Evolutionary conservation across 163 green algal genomes (phyloP).

Genomic region (Scenedesmus sp.): DNA sequence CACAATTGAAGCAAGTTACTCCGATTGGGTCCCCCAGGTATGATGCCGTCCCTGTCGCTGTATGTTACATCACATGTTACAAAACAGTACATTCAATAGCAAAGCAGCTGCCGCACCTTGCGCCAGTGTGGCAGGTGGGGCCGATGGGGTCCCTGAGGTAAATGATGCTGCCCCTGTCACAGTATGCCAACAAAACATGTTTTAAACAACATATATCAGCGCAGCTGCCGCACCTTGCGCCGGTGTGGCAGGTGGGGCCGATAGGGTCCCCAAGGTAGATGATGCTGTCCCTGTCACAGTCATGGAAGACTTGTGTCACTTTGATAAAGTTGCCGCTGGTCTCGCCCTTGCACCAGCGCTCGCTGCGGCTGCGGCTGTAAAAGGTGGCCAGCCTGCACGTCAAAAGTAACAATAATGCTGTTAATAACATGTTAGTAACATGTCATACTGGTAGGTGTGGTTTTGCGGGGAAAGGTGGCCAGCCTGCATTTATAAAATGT

Average conservation of each 20-base stretch:
- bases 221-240: conserved; percentile 54
- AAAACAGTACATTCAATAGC: not conserved
- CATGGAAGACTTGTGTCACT: conserved; percentile 73
- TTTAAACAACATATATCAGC: not conserved
- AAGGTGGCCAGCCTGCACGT: conserved; percentile 92
- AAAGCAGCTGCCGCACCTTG: conserved; percentile 40
- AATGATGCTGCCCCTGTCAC: conserved; percentile 96
- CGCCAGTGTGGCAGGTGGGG: conserved; percentile 95
- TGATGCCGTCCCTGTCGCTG: too few relatives aligned
- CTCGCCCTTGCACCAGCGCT: conserved; percentile 99
- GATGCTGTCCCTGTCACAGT: conserved; percentile 97
- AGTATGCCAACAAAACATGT: conserved; percentile 53
- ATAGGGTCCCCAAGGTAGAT: conserved; percentile 96
- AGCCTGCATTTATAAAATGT: too few relatives aligned
- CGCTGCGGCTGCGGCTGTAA: conserved; percentile 91
- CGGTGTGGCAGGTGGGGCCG: conserved; percentile 97
- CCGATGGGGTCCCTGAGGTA: conserved; percentile 94
- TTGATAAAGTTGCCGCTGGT: conserved; percentile 97
- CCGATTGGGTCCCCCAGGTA: too few relatives aligned
- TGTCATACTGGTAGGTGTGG: too few relatives aligned
- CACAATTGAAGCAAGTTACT: too few relatives aligned
- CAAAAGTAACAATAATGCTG: not conserved
- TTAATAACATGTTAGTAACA: too few relatives aligned
- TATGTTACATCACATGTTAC: too few relatives aligned
- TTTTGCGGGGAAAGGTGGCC: too few relatives aligned